Evolutionary conservation across 305 asterid species (phyloP).

Genomic region (Fraxinus floribunda): DNA sequence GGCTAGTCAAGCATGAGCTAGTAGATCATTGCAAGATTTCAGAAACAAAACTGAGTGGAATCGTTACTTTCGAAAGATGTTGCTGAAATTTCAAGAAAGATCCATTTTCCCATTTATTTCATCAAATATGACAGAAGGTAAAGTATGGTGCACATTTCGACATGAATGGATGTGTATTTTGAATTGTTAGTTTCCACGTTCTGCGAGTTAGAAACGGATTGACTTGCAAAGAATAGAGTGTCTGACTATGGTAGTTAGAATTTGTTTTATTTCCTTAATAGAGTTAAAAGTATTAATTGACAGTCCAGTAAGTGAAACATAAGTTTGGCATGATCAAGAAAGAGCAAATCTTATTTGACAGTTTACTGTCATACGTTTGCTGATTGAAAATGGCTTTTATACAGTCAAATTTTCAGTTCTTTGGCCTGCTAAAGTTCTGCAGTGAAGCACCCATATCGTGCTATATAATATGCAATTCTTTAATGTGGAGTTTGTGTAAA

Average conservation of each 20-base stretch:
- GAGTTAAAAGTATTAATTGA: background rate
- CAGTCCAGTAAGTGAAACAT: background rate
- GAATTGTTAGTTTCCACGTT: background rate
- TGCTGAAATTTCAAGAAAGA: background rate
- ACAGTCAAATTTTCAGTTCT: background rate
- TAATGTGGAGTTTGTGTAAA: background rate
- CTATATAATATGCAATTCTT: background rate
- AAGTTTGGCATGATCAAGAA: background rate
- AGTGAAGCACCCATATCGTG: constrained; percentile 2
- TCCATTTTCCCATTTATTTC: background rate
- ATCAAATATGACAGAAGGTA: background rate
- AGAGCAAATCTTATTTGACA: background rate
- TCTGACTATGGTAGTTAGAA: background rate
- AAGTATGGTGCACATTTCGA: background rate
- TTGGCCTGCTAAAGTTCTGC: background rate
- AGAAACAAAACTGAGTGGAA: background rate
- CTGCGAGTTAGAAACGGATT: background rate
- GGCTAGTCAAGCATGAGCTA: background rate
- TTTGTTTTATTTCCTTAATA: background rate
- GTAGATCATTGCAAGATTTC: background rate
- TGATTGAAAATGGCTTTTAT: background rate
- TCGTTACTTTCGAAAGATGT: background rate
- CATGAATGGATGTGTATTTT: background rate
- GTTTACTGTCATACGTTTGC: background rate
- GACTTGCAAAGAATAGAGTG: background rate